Evolutionary conservation across 1,284 basidiomycete species (phyloP), one percentile per base, ranked within the genome.

Genomic region (Rhodofomes roseus): DNA sequence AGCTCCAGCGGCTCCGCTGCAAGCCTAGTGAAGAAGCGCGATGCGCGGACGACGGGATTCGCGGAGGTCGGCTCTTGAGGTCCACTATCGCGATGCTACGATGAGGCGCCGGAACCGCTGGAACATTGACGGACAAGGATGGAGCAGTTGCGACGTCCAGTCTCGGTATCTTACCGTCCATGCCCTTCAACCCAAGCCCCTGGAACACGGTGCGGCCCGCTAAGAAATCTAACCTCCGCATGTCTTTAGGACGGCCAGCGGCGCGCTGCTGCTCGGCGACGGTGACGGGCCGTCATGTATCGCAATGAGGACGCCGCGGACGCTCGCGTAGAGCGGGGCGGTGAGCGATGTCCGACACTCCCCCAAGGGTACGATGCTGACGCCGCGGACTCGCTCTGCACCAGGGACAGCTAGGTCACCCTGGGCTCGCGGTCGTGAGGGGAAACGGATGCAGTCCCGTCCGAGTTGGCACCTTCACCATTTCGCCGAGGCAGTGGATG

Each of bases 271-370:
- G 43, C 43, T 46, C 43, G 20, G 23, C 23, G 43, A 25, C 43
- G 23, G 54, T 44, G 23, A 50, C 44, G 14, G 18, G 5, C 5
- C 14, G 29, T 14, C n/a, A 56, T 65, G 60, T 9, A 65, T 53
- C 27, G 56, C 59, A 25, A 57, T 36, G 34, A 65, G 61, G 9
- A 64, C 62, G 54, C 64, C 61, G 22, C 25, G 34, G 39, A 65
- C 44, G 16, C 62, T 62, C 23, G 60, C 37, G 56, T 22, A 52
- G 25, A 50, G 43, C 39, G 29, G 25, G 14, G 43, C 7, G 20
- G 53, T 39, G n/a, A 16, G 23, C 11, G 34, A 11, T 12, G 43
- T 25, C 20, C n/a, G 53, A 5, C 37, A 36, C 31, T 40, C 20
- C 20, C 14, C 43, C 25, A 46, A 14, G 43, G 43, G 43, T 46